Evolutionary conservation across 306 rosid species (phyloP).

Genomic region (Cucurbita ficifolia): DNA sequence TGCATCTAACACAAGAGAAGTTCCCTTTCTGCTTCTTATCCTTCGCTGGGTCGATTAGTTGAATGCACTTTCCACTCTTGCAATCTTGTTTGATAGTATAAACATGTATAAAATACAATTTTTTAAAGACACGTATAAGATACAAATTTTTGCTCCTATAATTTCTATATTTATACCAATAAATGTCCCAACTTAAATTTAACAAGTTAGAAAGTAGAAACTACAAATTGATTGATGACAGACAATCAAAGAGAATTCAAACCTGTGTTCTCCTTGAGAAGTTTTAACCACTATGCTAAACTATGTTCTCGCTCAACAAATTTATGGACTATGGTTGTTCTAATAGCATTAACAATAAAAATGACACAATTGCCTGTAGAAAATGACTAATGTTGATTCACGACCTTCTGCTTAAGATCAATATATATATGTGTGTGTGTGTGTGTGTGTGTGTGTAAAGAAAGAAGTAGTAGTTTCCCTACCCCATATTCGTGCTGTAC

Average conservation of each 20-base stretch:
- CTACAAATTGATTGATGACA: not conserved
- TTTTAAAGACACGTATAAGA: not conserved
- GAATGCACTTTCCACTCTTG: conserved; percentile 67
- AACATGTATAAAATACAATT: conserved; percentile 9
- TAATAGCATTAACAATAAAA: not conserved
- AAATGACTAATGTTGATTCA: not conserved
- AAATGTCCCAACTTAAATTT: not conserved
- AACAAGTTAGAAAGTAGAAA: not conserved
- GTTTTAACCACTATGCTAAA: not conserved
- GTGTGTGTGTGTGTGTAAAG: not conserved
- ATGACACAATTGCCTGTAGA: not conserved
- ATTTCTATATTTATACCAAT: conserved; percentile 3
- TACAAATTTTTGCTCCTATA: conserved; percentile 6
- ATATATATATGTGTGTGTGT: not conserved
- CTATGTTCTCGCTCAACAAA: not conserved
- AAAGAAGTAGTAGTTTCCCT: conserved; percentile 2
- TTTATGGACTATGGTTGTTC: not conserved
- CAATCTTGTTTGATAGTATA: conserved; percentile 44
- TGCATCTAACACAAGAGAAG: conserved; percentile 48
- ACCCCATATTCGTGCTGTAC: conserved; percentile 89
- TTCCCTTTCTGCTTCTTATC: conserved; percentile 41
- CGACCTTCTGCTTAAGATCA: not conserved
- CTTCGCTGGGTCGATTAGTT: conserved; percentile 50
- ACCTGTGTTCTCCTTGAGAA: not conserved
- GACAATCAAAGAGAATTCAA: not conserved